A percentile compares a stretch with the other conserved stretches of the same genome.
phyloP scores from a whole-genome alignment of 1,284 basidiomycete species.

The Meira nashicola region DNA sequence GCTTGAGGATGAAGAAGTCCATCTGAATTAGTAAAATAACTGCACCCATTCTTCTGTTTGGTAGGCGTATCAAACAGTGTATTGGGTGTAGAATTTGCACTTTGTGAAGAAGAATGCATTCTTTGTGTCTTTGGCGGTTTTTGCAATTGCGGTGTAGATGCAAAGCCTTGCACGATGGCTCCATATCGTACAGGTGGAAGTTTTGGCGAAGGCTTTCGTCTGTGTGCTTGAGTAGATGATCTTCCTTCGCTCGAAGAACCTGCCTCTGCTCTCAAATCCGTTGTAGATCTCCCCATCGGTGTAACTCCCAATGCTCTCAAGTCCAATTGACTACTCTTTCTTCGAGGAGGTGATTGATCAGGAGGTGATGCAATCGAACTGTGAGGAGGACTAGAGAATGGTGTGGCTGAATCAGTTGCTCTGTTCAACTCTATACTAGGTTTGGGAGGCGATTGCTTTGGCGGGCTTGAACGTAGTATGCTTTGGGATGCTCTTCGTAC shows the following conservation, averaged over 20 bases:
- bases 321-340: neutral
- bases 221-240: neutral
- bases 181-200: neutral
- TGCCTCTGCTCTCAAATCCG: neutral
- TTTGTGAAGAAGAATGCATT: neutral
- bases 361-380: no score
- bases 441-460: no score
- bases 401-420: no score
- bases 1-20: neutral
- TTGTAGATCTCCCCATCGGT: neutral
- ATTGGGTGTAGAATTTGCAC: no score
- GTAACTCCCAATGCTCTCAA: slow-evolving; percentile 8
- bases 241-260: neutral
- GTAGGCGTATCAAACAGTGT: neutral
- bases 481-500: no score
- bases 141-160: neutral
- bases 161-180: neutral
- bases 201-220: neutral
- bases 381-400: no score
- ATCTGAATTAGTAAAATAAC: no score
- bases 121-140: neutral
- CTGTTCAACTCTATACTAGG: no score
- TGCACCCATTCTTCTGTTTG: no score
- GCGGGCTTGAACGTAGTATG: no score
- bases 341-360: no score